These are phyloP conservation scores for Cyclotella cryptica DNA, from an alignment of 108 stramenopile genomes.

Conservation along the genomic window DNA sequence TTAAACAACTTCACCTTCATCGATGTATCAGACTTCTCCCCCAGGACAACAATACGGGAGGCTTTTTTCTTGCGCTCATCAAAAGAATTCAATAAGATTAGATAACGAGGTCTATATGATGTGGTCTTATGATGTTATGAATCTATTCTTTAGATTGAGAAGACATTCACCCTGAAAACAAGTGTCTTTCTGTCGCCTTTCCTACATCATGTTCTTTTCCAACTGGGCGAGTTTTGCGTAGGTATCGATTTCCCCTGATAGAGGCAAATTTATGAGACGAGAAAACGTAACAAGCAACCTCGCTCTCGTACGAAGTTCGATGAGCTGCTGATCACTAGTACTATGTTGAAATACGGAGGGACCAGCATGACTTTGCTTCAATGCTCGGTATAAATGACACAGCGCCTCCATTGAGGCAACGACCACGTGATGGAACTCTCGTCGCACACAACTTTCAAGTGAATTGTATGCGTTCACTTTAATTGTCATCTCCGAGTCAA, in stretches of 20 bases:
- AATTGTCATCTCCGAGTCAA: constrained; percentile 44
- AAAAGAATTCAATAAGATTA: constrained; percentile 48
- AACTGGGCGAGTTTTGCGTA: constrained; percentile 52
- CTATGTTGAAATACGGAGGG: constrained; percentile 20
- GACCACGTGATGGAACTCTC: constrained; percentile 54
- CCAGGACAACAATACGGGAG: constrained; percentile 96
- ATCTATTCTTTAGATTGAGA: constrained; percentile 1
- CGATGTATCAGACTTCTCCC: constrained; percentile 91
- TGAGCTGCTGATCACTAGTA: constrained; percentile 51
- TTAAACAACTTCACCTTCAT: constrained; percentile 42
- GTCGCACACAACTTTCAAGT: constrained; percentile 39
- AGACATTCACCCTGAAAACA: neutral
- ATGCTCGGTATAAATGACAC: constrained; percentile 45
- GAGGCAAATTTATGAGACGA: constrained; percentile 58
- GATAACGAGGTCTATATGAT: neutral
- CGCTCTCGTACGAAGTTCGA: constrained; percentile 61
- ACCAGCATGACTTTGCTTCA: constrained; percentile 25
- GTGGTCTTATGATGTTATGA: neutral
- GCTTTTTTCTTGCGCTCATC: constrained; percentile 94
- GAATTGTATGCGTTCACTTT: constrained; percentile 49
- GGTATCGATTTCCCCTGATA: constrained; percentile 42
- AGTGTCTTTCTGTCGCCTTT: neutral
- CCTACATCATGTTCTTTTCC: constrained; percentile 61
- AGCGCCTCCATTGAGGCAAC: constrained; percentile 53
- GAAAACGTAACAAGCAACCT: constrained; percentile 77